phyloP scores from a whole-genome alignment of 108 stramenopile genomes.

The Chaetoceros tenuissimus region DNA sequence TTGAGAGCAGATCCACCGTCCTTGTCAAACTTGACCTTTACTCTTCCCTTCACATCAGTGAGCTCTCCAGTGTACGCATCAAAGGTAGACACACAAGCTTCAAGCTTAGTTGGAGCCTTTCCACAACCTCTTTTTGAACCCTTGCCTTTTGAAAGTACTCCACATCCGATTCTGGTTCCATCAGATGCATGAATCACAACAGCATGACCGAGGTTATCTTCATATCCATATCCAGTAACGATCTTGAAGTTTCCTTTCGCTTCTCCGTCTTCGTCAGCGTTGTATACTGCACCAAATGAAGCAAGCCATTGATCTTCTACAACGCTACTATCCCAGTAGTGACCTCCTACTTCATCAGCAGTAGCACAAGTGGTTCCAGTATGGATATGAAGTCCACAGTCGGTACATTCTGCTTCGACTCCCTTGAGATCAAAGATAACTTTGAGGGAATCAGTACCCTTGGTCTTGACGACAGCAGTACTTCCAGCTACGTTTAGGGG shows the following conservation, averaged over 20 bases:
- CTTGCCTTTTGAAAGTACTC: not conserved
- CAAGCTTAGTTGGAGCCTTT: not conserved
- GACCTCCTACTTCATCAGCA: conserved; percentile 1
- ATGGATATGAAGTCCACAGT: too few species aligned
- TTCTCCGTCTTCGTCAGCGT: conserved; percentile 4
- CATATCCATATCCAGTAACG: conserved; percentile 5
- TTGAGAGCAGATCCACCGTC: not conserved
- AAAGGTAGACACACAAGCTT: not conserved
- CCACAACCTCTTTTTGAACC: not conserved
- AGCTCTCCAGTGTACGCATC: not conserved
- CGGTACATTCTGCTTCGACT: too few species aligned
- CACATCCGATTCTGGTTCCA: conserved; percentile 22
- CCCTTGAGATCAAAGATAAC: too few species aligned
- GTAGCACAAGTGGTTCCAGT: not conserved
- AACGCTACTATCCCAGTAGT: not conserved
- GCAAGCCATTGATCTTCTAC: conserved; percentile 6
- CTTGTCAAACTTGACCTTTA: not conserved
- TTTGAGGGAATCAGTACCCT: too few species aligned
- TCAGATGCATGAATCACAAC: conserved; percentile 21
- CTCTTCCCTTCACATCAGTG: not conserved
- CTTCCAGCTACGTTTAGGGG: too few species aligned
- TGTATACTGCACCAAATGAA: conserved; percentile 6
- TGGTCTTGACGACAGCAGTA: too few species aligned
- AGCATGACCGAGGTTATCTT: conserved; percentile 14
- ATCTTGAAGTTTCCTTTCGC: conserved; percentile 5